phyloP scores from a whole-genome alignment of 2,329 filamentous ascomycete genomes.

The Aspergillus luchuensis region DNA sequence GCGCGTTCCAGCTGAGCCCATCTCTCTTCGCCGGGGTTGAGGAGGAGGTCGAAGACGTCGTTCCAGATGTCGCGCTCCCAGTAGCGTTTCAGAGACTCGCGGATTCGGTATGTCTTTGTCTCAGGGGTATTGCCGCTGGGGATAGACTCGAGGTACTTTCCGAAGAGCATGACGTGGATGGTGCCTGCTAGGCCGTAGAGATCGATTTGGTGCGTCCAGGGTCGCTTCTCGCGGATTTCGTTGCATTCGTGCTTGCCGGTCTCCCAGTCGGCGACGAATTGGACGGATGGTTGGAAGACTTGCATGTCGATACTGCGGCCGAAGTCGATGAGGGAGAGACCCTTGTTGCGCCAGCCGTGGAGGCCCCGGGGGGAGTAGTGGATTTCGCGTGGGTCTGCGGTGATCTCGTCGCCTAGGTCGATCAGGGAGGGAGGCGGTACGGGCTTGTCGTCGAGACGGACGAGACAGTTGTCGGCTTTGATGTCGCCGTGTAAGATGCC shows the following conservation, averaged over 20 bases:
- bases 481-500: conserved; percentile 88
- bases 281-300: conserved; percentile 72
- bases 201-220: conserved; percentile 98
- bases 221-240: conserved; percentile 90
- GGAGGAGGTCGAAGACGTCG: conserved; percentile 77
- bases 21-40: conserved; percentile 69
- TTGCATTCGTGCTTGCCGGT: conserved; percentile 83
- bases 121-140: conserved; percentile 23
- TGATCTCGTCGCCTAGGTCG: conserved; percentile 27
- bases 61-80: conserved; percentile 94
- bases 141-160: conserved; percentile 86
- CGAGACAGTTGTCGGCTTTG: conserved; percentile 92
- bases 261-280: conserved; percentile 96
- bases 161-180: conserved; percentile 86
- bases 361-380: conserved; percentile 74
- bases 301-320: conserved; percentile 93
- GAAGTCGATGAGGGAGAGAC: conserved; percentile 89
- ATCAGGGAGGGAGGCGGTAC: conserved; percentile 32
- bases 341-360: conserved; percentile 77
- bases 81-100: conserved; percentile 86
- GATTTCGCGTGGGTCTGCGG: conserved; percentile 32
- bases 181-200: conserved; percentile 90
- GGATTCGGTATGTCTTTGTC: conserved; percentile 72
- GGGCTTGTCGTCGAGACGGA: conserved; percentile 69
- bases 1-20: conserved; percentile 63